phyloP scores from a whole-genome alignment of 768 basidiomycete genomes.

The Suillus spraguei region DNA sequence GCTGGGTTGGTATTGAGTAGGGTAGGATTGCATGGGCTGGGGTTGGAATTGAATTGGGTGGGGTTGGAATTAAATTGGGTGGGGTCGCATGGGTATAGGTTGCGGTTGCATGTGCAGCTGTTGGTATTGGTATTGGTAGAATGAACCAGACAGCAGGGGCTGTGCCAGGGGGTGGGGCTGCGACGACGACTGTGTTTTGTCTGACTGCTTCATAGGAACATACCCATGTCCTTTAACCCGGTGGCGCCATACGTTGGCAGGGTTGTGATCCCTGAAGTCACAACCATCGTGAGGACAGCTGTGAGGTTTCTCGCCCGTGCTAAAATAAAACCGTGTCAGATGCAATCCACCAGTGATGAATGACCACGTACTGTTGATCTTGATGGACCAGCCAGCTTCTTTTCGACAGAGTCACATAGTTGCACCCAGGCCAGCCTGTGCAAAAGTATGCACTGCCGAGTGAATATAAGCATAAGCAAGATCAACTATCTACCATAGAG shows the following conservation, averaged over 20 bases:
- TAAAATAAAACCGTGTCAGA: no score
- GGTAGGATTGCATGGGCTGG: no score
- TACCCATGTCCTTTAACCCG: no score
- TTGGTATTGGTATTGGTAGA: neutral
- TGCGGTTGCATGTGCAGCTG: no score
- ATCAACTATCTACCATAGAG: no score
- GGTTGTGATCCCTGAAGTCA: slow-evolving; percentile 23
- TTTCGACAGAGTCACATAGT: slow-evolving; percentile 20
- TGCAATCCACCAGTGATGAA: no score
- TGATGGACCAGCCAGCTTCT: slow-evolving; percentile 22
- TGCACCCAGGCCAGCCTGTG: slow-evolving; percentile 10
- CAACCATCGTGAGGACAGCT: neutral
- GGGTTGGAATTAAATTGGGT: neutral
- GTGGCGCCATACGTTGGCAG: slow-evolving; percentile 12
- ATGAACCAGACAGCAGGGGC: no score
- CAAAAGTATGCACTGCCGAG: slow-evolving; percentile 21
- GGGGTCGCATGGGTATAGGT: no score
- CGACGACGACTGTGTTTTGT: no score
- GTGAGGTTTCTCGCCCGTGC: slow-evolving; percentile 22
- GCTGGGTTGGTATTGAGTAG: no score
- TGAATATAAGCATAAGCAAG: neutral
- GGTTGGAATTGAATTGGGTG: neutral
- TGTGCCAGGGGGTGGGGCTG: neutral
- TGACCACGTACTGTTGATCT: no score
- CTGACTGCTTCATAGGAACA: neutral